phyloP scores from a whole-genome alignment of 1,139 yeast genomes.

The Blastobotrys ciferrii region DNA sequence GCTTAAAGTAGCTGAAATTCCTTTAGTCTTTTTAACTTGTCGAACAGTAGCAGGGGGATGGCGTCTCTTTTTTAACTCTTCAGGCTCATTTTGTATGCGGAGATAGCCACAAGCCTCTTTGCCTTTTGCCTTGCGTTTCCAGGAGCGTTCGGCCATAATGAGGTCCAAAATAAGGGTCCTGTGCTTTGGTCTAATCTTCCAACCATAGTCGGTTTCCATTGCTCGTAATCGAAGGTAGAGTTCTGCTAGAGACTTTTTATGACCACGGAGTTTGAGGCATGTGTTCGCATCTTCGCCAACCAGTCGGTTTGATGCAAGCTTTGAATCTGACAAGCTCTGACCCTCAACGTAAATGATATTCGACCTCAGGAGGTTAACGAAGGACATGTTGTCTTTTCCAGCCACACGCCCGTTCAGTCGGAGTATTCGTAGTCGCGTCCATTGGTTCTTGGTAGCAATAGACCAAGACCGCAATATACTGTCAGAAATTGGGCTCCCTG shows the following conservation, averaged over 20 bases:
- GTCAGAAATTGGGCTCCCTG: constrained; percentile 15
- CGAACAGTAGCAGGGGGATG: not conserved
- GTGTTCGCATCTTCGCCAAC: not conserved
- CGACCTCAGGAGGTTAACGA: not conserved
- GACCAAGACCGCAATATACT: constrained; percentile 24
- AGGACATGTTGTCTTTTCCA: not conserved
- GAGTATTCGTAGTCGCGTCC: constrained; percentile 23
- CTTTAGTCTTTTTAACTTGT: not conserved
- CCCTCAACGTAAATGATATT: constrained; percentile 14
- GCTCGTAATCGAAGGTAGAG: not conserved
- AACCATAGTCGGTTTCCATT: not conserved
- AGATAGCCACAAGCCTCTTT: not conserved
- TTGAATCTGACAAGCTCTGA: not conserved
- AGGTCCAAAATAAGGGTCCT: not conserved
- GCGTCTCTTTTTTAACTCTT: not conserved
- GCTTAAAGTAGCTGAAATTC: not conserved
- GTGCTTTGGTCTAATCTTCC: not conserved
- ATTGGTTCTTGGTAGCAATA: constrained; percentile 24
- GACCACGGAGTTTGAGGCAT: not conserved
- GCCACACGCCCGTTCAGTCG: constrained; percentile 16
- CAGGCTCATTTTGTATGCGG: not conserved
- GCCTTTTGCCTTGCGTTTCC: not conserved
- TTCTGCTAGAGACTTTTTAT: not conserved
- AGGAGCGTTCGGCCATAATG: not conserved
- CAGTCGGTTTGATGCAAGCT: not conserved